Conservation (phyloP, 2,329 filamentous ascomycete species). For the Neofusicoccum kwambonambiense region DNA sequence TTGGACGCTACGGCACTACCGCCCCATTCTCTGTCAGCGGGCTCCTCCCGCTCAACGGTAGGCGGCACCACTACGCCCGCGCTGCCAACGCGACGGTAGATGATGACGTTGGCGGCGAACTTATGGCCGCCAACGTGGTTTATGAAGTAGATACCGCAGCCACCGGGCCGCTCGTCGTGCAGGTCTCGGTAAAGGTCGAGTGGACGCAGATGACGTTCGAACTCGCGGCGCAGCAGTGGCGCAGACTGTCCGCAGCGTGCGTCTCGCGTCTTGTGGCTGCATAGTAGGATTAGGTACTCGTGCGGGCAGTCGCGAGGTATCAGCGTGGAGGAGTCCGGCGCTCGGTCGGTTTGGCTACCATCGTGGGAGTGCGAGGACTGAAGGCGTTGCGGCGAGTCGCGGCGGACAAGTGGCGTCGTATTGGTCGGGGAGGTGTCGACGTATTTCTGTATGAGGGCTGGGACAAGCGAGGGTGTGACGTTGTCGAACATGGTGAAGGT, state of each 20-base stretch:
- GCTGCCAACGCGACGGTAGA: conserved; percentile 67
- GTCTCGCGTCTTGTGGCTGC: conserved; percentile 91
- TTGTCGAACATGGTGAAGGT: conserved; percentile 81
- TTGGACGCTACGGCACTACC: background rate
- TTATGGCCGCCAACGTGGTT: conserved; percentile 96
- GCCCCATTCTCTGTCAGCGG: no score
- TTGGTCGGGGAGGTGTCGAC: conserved; percentile 74
- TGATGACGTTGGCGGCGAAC: conserved; percentile 89
- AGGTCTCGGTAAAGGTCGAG: conserved; percentile 83
- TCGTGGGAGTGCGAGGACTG: background rate
- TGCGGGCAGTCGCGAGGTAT: conserved; percentile 71
- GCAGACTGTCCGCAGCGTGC: conserved; percentile 93
- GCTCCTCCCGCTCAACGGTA: conserved; percentile 19
- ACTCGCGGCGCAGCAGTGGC: conserved; percentile 78
- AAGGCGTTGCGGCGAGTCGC: conserved; percentile 25
- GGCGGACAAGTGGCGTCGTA: conserved; percentile 57
- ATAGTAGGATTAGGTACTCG: conserved; percentile 83
- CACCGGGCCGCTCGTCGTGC: conserved; percentile 83
- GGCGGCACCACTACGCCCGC: conserved; percentile 13
- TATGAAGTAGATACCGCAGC: conserved; percentile 95
- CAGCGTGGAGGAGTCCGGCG: conserved; percentile 57
- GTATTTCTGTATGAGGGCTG: conserved; percentile 67
- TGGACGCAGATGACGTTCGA: conserved; percentile 83
- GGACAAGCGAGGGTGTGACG: conserved; percentile 72
- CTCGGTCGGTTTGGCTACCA: background rate